Evolutionary conservation across 129 eudicot species (phyloP).

Genomic region (Deinandra increscens): DNA sequence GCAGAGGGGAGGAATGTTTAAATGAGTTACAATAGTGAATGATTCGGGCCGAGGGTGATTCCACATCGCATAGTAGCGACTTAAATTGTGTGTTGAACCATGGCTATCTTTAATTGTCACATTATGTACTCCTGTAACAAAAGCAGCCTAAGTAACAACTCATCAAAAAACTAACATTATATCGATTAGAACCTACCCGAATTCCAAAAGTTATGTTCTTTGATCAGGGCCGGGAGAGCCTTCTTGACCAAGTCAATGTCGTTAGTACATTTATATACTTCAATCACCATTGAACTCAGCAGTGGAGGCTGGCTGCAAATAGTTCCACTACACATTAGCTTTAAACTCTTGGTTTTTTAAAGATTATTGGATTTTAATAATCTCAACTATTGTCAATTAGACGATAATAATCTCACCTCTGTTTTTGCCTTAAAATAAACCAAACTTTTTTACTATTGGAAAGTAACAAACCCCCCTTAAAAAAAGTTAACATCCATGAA

Average conservation of each 20-base stretch:
- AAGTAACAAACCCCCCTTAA: no score
- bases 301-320: conserved; percentile 88
- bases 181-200: conserved; percentile 41
- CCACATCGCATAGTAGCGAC: conserved; percentile 97
- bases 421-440: no score
- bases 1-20: neutral
- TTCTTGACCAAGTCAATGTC: conserved; percentile 57
- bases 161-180: neutral
- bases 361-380: no score
- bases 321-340: conserved; percentile 4
- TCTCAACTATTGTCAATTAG: no score
- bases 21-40: conserved; percentile 45
- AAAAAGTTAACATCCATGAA: no score
- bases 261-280: conserved; percentile 55
- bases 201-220: conserved; percentile 82
- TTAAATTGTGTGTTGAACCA: conserved; percentile 57
- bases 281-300: conserved; percentile 81
- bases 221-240: conserved; percentile 72
- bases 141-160: neutral
- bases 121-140: conserved; percentile 64
- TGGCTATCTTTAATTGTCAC: conserved; percentile 56
- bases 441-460: no score
- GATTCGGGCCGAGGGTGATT: conserved; percentile 94
- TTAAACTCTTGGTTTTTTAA: conserved; percentile 7
- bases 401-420: no score